Evolutionary conservation across 2,329 filamentous ascomycete species (phyloP).

Genomic region (Botrytis elliptica): DNA sequence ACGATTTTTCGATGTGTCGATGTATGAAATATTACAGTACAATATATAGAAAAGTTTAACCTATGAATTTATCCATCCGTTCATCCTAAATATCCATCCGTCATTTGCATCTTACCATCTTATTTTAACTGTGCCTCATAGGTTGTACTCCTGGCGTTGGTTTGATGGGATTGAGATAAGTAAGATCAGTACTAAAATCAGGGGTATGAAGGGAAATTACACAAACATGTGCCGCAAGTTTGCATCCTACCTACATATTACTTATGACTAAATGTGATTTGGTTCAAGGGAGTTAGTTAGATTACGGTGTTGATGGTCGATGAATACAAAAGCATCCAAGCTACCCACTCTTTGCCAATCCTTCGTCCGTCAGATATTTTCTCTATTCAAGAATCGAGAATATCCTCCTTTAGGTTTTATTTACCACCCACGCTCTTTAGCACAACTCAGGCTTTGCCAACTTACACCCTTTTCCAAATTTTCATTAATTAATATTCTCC

Average conservation of each 20-base stretch:
- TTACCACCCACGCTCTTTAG: constrained; percentile 9
- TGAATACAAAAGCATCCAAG: constrained; percentile 13
- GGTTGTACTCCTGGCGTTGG: background rate
- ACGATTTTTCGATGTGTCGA: background rate
- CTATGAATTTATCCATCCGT: background rate
- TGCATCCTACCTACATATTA: background rate
- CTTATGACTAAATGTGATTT: background rate
- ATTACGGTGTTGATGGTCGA: background rate
- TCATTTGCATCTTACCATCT: background rate
- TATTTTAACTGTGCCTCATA: background rate
- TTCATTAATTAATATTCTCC: background rate
- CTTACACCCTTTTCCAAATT: constrained; percentile 17
- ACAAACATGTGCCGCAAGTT: background rate
- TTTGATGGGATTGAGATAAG: background rate
- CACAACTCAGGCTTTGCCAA: constrained; percentile 12
- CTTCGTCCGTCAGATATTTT: constrained; percentile 12
- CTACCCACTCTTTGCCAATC: background rate
- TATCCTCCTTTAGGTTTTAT: constrained; percentile 3
- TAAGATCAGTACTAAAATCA: background rate
- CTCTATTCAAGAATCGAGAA: background rate
- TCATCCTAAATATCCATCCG: background rate
- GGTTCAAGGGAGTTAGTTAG: background rate
- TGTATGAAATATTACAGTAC: background rate
- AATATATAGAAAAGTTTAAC: background rate
- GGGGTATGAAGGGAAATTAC: constrained; percentile 14